Base-by-base conservation (phyloP, 1,284 basidiomycete genomes). In the Pisolithus thermaeus region DNA sequence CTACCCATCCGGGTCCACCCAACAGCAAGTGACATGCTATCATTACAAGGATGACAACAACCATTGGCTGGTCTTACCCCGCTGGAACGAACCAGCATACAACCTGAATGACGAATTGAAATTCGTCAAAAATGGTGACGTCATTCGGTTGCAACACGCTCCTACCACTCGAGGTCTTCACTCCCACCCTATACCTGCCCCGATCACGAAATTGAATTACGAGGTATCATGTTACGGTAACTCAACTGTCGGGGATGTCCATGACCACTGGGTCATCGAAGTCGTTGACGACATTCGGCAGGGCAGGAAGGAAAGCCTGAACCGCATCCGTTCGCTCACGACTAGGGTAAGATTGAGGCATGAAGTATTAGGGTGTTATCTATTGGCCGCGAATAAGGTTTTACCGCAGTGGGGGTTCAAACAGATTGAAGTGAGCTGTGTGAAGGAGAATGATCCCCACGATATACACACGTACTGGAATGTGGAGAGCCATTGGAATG, bases 31-130 rank as follows among this genome's bases (percentile, higher is more conserved):
- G 11, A 99, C 96, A 0, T 99, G 96, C 73, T 99, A 99, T 70
- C 96, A 99, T 74, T 98, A 99, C 82, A 97, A 96, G 73, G 96
- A 99, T 70, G 83, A 86, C 52, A 99, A 99, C 78, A 99, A 99
- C 72, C 81, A 98, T 50, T 99, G 92, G 87, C 64, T 78, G 39
- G 69, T 99, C 59, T 78, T 87, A 2, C 93, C 92, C 2, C 77
- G 76, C 3, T 97, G 93, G 92, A 81, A 88, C 43, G 83, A 86
- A 53, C 74, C 81, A 1, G 69, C 72, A 0, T 78, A 87, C 59
- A 78, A 91, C 62, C 77, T 76, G 5, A 77, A 86, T 43, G 80
- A 73, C 28, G 80, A 83, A 7, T 70, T 96, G 41, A 77, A 76
- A 36, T 96, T 77, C 76, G 74, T 99, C 52, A 70, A 82, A 54